Percentiles rank a stretch among this genome's conserved stretches.
Evolutionary conservation across 768 basidiomycete species (phyloP).

Genomic region (Boletus edulis): DNA sequence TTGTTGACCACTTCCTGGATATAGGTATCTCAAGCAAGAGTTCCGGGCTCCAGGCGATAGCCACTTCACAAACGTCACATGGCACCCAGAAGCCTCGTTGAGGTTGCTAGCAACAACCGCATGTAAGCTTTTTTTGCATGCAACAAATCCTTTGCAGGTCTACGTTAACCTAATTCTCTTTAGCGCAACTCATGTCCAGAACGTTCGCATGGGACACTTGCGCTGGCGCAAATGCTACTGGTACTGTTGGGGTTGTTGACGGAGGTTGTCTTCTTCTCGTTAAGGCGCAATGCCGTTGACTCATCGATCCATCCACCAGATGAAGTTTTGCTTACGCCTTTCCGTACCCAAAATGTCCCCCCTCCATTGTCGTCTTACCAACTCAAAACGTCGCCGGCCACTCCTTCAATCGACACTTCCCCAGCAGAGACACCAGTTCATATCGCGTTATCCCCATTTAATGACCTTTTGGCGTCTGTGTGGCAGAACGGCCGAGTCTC

Average conservation of each 20-base stretch:
- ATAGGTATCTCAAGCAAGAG: slow-evolving; percentile 93
- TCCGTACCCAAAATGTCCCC: slow-evolving; percentile 92
- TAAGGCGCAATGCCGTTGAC: not conserved
- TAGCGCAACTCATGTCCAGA: slow-evolving; percentile 56
- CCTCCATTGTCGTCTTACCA: slow-evolving; percentile 89
- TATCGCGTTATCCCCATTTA: slow-evolving; percentile 53
- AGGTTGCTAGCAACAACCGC: slow-evolving; percentile 63
- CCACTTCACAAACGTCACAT: slow-evolving; percentile 71
- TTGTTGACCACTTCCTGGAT: slow-evolving; percentile 3
- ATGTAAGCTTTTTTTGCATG: slow-evolving; percentile 42
- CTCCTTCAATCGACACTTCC: not conserved
- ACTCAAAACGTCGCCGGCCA: slow-evolving; percentile 29
- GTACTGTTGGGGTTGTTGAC: slow-evolving; percentile 85
- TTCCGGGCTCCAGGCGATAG: slow-evolving; percentile 49
- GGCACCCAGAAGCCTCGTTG: slow-evolving; percentile 85
- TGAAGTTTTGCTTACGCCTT: slow-evolving; percentile 81
- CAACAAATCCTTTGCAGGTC: not conserved
- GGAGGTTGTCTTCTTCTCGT: slow-evolving; percentile 57
- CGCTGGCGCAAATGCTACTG: slow-evolving; percentile 73
- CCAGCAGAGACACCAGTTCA: slow-evolving; percentile 53
- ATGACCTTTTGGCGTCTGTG: slow-evolving; percentile 62
- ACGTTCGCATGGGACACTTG: slow-evolving; percentile 80
- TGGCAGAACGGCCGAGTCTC: slow-evolving; percentile 70
- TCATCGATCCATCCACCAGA: slow-evolving; percentile 41
- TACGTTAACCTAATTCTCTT: not conserved